Base-by-base conservation (phyloP, 2,329 filamentous ascomycete genomes). In the Ophiostoma tasmaniense region DNA sequence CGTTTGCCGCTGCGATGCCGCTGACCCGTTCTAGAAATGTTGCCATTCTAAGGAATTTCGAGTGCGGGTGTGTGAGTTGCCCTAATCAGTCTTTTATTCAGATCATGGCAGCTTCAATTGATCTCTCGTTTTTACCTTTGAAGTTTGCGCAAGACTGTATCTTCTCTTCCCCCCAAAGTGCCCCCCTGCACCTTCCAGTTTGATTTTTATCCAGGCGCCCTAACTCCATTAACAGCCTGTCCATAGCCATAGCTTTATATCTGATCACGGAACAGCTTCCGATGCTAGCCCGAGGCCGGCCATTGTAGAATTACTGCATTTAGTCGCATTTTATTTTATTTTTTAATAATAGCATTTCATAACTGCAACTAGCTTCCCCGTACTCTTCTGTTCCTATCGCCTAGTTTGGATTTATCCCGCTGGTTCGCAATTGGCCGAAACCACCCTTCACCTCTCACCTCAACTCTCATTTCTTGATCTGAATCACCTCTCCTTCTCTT, bases 1-100 rank as follows among this genome's bases (percentile, higher is more conserved):
- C 55, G 50, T 55, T 55, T 55, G 50, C 50, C 50, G 50, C n/a
- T 55, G 50, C 50, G 55, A 61, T 61, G 55, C 55, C 55, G 55
- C 25, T 28, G 55, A n/a, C 55, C 14, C 25, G 25, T 61, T 33
- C 25, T 25, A 30, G 25, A 13, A 59, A 59, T 28, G 22, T 59
- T 59, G 52, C 52, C 55, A 61, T 61, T 28, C 4, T 59, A 59
- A 30, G 55, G 14, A 30, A 61, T 20, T 20, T 25, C 3, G 17
- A 4, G 50, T 13, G n/a, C 8, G 8, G 45, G 45, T 22, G 14
- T 42, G 39, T 17, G 39, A 45, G 20, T 20, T 45, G 17, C 7
- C 7, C n/a, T 5, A 10, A 8, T 25, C 50, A 22, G 8, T 25
- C 45, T 22, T 10, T 25, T 17, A 13, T 7, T 55, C 7, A 11